Evolutionary conservation across 2,329 filamentous ascomycete genomes (phyloP), one percentile per base, ranked within the genome.

Genomic region (Bipolaris sorokiniana): DNA sequence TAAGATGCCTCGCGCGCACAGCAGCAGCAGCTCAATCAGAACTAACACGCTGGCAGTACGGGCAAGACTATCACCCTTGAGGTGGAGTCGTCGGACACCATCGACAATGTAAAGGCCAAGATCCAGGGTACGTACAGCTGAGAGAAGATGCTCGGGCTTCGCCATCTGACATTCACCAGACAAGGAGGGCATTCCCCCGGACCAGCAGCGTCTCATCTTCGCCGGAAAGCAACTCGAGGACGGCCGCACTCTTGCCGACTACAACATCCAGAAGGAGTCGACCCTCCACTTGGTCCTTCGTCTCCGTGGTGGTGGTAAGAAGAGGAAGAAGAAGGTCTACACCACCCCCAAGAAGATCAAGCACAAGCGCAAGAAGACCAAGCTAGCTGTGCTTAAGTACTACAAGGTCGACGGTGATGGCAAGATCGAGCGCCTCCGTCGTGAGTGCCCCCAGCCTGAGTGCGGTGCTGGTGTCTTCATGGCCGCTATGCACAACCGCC

Each of bases 321-420:
- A 99, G 92, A 97, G 98, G 91, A 89, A 96, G 84, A 99, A 99
- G 92, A 99, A 99, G 93, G 95, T 99, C 75, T 99, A 99, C 91
- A 98, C 92, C 81, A 99, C 95, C 78, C 95, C 95, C 82, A 99
- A 99, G 93, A 99, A 99, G 92, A 99, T 99, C 90, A 99, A 99
- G 95, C 95, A 99, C 90, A 99, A 99, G 93, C 90, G 92, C 87
- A 99, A 98, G 92, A 99, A 99, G 94, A 97, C 91, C 89, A 99
- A 99, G 90, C 86, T 99, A 82, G 95, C 95, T 78, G 94, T 99
- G 75, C 93, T 99, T 83, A 99, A 99, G 90, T 99, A 99, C 91
- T 99, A 99, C 91, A 99, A 99, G 91, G 95, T 99, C 76, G 95
- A 98, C 83, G 92, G 91, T 76, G 95, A 99, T 78, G 95, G 96